Base-by-base conservation (phyloP, 1,139 yeast genomes). In the Blastobotrys raffinosifermentans region DNA sequence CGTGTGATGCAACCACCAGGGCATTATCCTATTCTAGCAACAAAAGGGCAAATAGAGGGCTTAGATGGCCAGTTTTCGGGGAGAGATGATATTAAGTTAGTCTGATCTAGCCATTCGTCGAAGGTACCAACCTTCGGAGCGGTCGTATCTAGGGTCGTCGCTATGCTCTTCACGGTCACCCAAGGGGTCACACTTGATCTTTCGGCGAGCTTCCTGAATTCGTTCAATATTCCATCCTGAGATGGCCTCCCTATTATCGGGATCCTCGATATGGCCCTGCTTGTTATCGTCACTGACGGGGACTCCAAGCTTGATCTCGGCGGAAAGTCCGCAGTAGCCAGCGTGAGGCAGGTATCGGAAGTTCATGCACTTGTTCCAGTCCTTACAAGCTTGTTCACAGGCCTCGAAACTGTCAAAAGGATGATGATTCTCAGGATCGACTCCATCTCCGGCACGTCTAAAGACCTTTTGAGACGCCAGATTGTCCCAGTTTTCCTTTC, bases 401-500 rank as follows among this genome's bases (percentile, higher is more conserved):
- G 38, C 40, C 4, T 46, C 51, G n/a, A 40, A 34, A 7, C 49
- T 45, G 11, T 39, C 44, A 37, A 47, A 43, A 4, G 55, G 55
- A 2, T 13, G 20, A n/a, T n/a, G n/a, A n/a, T n/a, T n/a, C n/a
- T n/a, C n/a, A n/a, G n/a, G n/a, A n/a, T n/a, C n/a, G 8, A 19
- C 31, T n/a, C 38, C 36, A 3, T 39, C 46, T 10, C 37, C 41
- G 11, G 13, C 7, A 6, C 7, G 11, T 14, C 14, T 6, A 6
- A 25, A 6, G 7, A 6, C 15, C 27, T 25, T 25, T 10, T 10
- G 15, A 6, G 6, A 6, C 14, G 15, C 27, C 5, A 25, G 15
- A n/a, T 50, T 55, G 38, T 55, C 55, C 60, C 60, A 56, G 33
- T 50, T 45, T 14, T 39, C 44, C 19, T 44, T 37, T 16, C 37